A percentile compares a stretch with the other conserved stretches of the same genome.
Evolutionary conservation across 495 filamentous ascomycete genomes (phyloP).

Genomic region (Hamigera avellanea): DNA sequence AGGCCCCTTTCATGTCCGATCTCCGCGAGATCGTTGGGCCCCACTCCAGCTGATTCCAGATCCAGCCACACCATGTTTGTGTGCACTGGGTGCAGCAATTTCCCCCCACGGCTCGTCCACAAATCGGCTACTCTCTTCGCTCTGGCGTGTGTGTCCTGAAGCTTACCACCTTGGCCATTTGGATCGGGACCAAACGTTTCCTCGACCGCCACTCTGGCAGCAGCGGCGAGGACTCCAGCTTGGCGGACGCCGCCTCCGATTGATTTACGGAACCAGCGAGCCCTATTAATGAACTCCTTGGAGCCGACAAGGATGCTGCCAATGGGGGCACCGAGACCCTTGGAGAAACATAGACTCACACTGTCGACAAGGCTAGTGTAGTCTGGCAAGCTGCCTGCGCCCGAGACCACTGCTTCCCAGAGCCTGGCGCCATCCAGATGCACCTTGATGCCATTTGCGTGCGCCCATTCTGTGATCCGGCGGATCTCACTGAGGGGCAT

Average conservation of each 20-base stretch:
- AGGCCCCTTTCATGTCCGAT: constrained; percentile 30
- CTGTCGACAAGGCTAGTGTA: constrained; percentile 68
- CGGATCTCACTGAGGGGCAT: constrained; percentile 61
- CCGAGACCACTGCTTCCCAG: constrained; percentile 61
- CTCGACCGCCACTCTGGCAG: constrained; percentile 35
- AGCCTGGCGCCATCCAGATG: constrained; percentile 81
- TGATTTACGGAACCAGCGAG: constrained; percentile 70
- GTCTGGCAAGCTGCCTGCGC: constrained; percentile 50
- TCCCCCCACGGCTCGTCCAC: constrained; percentile 48
- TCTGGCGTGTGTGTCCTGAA: constrained; percentile 47
- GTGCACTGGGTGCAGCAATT: constrained; percentile 37
- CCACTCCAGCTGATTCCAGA: constrained; percentile 40
- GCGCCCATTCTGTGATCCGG: constrained; percentile 59
- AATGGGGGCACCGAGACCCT: constrained; percentile 81
- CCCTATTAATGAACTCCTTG: constrained; percentile 53
- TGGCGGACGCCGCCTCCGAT: constrained; percentile 79
- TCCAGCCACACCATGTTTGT: constrained; percentile 96
- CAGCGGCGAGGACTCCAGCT: constrained; percentile 38
- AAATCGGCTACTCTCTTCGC: constrained; percentile 53
- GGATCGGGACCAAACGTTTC: constrained; percentile 51
- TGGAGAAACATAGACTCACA: constrained; percentile 74
- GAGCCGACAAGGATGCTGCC: constrained; percentile 68
- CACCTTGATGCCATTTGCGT: constrained; percentile 51
- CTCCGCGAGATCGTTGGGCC: constrained; percentile 27
- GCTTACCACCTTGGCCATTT: constrained; percentile 50